phyloP scores from a whole-genome alignment of 2,329 filamentous ascomycete species.

The Eutypa lata region DNA sequence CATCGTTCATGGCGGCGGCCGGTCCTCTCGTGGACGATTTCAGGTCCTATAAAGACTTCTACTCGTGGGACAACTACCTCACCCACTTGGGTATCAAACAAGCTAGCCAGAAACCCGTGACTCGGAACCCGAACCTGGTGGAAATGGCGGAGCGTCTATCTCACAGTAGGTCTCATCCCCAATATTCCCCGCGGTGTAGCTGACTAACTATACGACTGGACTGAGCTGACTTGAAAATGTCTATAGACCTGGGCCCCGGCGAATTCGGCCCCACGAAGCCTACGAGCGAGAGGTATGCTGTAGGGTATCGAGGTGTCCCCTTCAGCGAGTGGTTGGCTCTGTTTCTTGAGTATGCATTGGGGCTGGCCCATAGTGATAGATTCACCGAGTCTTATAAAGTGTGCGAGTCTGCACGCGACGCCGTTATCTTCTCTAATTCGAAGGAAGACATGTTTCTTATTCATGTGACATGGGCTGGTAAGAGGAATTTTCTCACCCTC shows the following conservation, averaged over 20 bases:
- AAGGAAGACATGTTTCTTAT: constrained; percentile 67
- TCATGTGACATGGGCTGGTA: constrained; percentile 73
- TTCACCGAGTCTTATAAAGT: constrained; percentile 74
- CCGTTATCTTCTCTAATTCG: constrained; percentile 76
- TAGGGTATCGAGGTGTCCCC: constrained; percentile 64
- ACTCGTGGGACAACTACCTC: constrained; percentile 64
- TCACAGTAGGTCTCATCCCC: constrained; percentile 52
- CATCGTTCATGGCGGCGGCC: constrained; percentile 56
- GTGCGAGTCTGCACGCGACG: constrained; percentile 73
- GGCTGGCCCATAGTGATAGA: constrained; percentile 66
- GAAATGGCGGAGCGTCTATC: constrained; percentile 55
- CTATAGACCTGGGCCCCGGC: constrained; percentile 30
- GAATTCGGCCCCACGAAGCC: constrained; percentile 28
- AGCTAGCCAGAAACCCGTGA: constrained; percentile 25
- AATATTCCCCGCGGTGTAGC: too few relatives aligned
- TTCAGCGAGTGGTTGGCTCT: constrained; percentile 87
- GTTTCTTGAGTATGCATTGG: constrained; percentile 82
- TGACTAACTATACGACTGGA: too few relatives aligned
- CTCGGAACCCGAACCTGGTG: constrained; percentile 42
- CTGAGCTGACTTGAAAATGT: background rate
- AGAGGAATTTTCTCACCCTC: too few relatives aligned
- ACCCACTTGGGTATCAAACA: constrained; percentile 50
- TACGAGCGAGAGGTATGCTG: constrained; percentile 23
- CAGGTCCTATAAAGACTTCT: constrained; percentile 60
- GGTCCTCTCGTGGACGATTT: constrained; percentile 62